Percentiles rank a stretch among this genome's conserved stretches.
Conservation (phyloP, 23 red algal genomes). For the Gracilaria gracilis region DNA sequence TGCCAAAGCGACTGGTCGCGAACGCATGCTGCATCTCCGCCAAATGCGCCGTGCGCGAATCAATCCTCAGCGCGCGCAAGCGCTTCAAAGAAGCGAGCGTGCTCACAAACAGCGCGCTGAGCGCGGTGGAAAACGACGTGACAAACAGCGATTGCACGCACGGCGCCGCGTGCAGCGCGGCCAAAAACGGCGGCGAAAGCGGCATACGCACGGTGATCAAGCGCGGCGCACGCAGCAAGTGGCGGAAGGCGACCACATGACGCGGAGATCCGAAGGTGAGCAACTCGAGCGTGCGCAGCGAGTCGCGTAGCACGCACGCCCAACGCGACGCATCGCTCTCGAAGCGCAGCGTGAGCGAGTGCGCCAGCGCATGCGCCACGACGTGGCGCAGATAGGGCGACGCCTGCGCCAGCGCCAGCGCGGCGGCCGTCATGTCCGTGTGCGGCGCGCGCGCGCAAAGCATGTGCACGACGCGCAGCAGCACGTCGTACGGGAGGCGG, state of each 20-base stretch:
- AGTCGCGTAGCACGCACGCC: not conserved
- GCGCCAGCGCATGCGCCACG: not conserved
- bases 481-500: conserved; percentile 17
- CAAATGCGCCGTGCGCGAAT: conserved; percentile 5
- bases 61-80: conserved; percentile 4
- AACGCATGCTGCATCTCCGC: not conserved
- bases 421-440: conserved; percentile 21
- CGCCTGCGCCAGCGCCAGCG: not conserved
- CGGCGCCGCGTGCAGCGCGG: not conserved
- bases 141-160: conserved; percentile 17
- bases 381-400: not conserved
- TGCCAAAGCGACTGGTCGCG: not conserved
- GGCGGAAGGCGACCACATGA: not conserved
- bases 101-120: not conserved
- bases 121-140: not conserved
- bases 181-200: not conserved
- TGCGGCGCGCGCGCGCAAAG: conserved; percentile 24
- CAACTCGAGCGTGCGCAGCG: conserved; percentile 1
- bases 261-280: conserved; percentile 32
- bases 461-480: conserved; percentile 29
- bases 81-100: not conserved
- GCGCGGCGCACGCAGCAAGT: not conserved
- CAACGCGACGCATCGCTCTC: conserved; percentile 21
- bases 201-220: not conserved
- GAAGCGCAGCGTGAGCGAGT: conserved; percentile 37